phyloP scores from a whole-genome alignment of 495 filamentous ascomycete genomes.

The Platismatia glauca region DNA sequence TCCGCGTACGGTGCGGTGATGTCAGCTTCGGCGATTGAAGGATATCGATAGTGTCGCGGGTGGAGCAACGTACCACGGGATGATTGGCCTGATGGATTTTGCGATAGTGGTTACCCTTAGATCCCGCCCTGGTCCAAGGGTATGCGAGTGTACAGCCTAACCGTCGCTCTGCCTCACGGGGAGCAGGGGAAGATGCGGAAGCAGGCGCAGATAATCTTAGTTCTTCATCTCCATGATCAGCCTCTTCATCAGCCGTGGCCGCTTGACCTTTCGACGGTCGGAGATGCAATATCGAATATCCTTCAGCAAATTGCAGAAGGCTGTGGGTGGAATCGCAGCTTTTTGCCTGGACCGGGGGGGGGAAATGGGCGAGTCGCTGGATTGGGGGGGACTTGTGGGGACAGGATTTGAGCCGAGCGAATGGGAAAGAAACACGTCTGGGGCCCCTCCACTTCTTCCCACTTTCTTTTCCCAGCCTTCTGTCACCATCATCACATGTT shows the following conservation, averaged over 20 bases:
- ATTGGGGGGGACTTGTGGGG: slow-evolving; percentile 8
- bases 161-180: slow-evolving; percentile 13
- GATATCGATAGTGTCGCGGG: not conserved
- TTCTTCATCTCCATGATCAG: not conserved
- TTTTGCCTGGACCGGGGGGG: not conserved
- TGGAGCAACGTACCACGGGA: not conserved
- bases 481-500: not conserved
- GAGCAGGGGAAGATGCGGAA: not conserved
- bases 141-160: slow-evolving; percentile 12
- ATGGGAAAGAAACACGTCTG: slow-evolving; percentile 9
- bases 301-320: not conserved
- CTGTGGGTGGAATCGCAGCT: slow-evolving; percentile 1
- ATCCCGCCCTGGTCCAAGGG: slow-evolving; percentile 9
- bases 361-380: slow-evolving; percentile 4
- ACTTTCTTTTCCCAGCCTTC: not conserved
- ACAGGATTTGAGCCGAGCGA: slow-evolving; percentile 7
- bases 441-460: not conserved
- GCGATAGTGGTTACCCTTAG: slow-evolving; percentile 14
- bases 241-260: not conserved
- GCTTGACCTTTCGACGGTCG: not conserved
- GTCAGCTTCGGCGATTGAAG: slow-evolving; percentile 4
- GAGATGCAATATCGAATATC: not conserved
- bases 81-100: not conserved
- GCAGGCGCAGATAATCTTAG: slow-evolving; percentile 9
- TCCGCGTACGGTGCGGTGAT: not conserved